Evolutionary conservation across 2,329 filamentous ascomycete species (phyloP), one percentile per base, ranked within the genome.

Genomic region (Arthroderma uncinatum): DNA sequence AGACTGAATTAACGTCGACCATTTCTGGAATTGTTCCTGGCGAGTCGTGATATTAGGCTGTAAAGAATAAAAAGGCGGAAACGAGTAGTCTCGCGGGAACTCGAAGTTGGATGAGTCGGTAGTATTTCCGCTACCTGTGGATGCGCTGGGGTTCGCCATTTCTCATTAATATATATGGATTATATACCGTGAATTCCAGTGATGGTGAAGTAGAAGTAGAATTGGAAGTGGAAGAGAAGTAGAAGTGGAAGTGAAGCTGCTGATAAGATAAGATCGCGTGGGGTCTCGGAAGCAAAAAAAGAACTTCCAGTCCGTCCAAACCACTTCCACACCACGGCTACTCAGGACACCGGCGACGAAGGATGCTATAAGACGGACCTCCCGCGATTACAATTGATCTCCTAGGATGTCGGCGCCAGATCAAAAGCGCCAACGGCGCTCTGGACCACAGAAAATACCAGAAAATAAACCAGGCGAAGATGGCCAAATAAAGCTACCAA

Each of bases 1-100:
- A 67, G 84, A 73, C 60, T 90, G 89, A 67, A 97, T 82, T 14
- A 96, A 82, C 33, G 82, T 72, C n/a, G 86, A 84, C 93, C 93
- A 98, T 73, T 91, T 91, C 59, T 81, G 77, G 60, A 90, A 83
- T 80, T 76, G 76, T 1, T 72, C 69, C 56, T 70, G 68, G 42
- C 73, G 71, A 30, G 75, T 76, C 56, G 67, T 67, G 57, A 67
- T 68, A 62, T 75, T 77, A 34, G 73, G 73, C 65, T 77, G 75
- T 48, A 73, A 70, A 59, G 71, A 75, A 73, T 73, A 74, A 70
- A 75, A 78, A 67, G 84, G 78, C 72, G 82, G 77, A 70, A 75
- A 76, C 65, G 70, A 72, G 65, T 76, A 72, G 57, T 69, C 70
- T 37, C 67, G 63, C 28, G 72, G 71, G 63, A 76, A 76, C 19